Base-by-base conservation (phyloP, 2,329 filamentous ascomycete genomes). In the Fusarium sp. region DNA sequence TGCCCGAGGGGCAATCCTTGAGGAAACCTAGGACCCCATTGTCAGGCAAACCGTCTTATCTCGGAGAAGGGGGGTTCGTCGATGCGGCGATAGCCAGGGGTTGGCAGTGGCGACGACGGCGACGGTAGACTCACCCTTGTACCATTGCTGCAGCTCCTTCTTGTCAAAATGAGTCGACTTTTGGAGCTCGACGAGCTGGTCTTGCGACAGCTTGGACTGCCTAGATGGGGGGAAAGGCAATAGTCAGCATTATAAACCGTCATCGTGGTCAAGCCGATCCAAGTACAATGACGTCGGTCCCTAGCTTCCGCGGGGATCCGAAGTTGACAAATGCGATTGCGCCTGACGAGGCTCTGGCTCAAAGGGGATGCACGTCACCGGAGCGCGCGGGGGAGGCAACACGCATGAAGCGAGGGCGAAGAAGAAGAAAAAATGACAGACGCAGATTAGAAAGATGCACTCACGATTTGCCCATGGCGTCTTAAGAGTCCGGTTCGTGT, bases 61-160 rank as follows among this genome's bases (percentile, higher is more conserved):
- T 36, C 10, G 46, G 56, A 38, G 38, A 49, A n/a, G 50, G 31
- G 42, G 20, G 27, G 27, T 25, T n/a, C n/a, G 23, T 46, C 42
- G 42, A n/a, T 23, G n/a, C 2, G 42, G 42, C 13, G 23, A 5
- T 6, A 6, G 25, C 42, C 42, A 27, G 42, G 42, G 20, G 8
- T 44, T 25, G 40, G 44, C n/a, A 49, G 44, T 27, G 25, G 44
- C n/a, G 42, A 9, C 46, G 25, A 8, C 8, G 10, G n/a, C n/a
- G 13, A 13, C 29, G 44, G 49, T 33, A 46, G 50, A 72, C 89
- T 70, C 81, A 97, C 96, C 96, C 87, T 98, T 98, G 83, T 99
- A 98, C 96, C 96, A 99, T 89, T 98, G 95, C 81, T 99, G 96
- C 79, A 99, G 83, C 83, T 99, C 96, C 86, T 98, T 98, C 90